Evolutionary conservation across 2,329 filamentous ascomycete species (phyloP), one percentile per base, ranked within the genome.

Genomic region (Xylariaceae sp.): DNA sequence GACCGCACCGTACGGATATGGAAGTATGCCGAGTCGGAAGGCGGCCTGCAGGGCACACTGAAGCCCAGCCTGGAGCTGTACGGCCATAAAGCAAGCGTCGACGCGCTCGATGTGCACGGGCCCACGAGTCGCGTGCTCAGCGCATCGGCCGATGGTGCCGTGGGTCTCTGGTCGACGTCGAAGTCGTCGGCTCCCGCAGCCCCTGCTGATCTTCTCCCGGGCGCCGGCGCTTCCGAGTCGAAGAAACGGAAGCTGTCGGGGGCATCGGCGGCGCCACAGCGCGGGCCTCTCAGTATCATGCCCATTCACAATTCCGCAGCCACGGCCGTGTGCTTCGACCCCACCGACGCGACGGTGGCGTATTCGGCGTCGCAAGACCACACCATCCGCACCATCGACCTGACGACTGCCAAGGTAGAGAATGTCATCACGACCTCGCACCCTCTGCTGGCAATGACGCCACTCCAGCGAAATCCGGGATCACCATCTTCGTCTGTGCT

Each of bases 341-440:
- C 83, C 4, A 73, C 78, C 38, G 90, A 97, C 64, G 66, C 81
- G 9, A 95, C 87, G 11, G 87, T 96, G 28, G 90, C 85, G 32
- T 97, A 98, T 70, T 90, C 88, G 1, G 80, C 82, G 15, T 94
- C 88, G 13, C 85, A 86, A 67, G 94, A 98, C 67, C 89, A 95
- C 70, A 85, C 85, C 1, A 70, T 97, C 52, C 83, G 83, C 48
- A 97, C 92, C 0, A 85, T 94, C 67, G 92, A 98, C 67, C 74
- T 98, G 32, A 82, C 88, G 0, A 96, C 90, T 1, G 73, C 78
- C 38, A 69, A 72, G 18, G 76, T 86, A 43, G 88, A 97, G 29
- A 86, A 87, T 57, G 87, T 86, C 3, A 74, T 92, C 40, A 85
- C 85, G 1, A 92, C 88, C 1, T 80, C 86, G 40, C 85, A 95